A percentile compares a stretch with the other conserved stretches of the same genome.
These are phyloP conservation scores for Calonectria pauciramosa DNA, from an alignment of 2,329 filamentous ascomycete species.

Conservation along the genomic window DNA sequence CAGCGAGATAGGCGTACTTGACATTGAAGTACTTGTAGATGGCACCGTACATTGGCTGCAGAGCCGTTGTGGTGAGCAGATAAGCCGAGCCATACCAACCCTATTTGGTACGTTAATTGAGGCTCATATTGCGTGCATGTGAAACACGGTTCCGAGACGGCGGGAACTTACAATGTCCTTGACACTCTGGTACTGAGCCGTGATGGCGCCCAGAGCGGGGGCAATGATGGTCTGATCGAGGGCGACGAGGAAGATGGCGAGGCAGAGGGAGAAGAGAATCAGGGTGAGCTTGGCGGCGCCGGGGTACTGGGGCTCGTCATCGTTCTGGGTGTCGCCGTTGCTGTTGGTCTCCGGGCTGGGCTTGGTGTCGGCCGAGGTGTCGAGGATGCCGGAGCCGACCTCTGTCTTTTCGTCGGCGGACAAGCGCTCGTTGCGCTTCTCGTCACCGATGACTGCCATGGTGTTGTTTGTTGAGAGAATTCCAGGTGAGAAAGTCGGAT, in stretches of 20 bases:
- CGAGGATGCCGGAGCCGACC: conserved; percentile 44
- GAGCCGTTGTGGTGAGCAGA: conserved; percentile 62
- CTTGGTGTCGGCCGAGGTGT: conserved; percentile 26
- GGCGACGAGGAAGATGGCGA: conserved; percentile 64
- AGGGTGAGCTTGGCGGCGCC: conserved; percentile 54
- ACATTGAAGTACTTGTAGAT: conserved; percentile 65
- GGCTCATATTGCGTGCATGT: neutral
- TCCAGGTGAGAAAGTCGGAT: too few relatives aligned
- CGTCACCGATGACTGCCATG: conserved; percentile 36
- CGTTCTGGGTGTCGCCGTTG: conserved; percentile 24
- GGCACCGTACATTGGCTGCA: conserved; percentile 64
- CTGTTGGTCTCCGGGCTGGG: conserved; percentile 21
- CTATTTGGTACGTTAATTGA: conserved; percentile 32
- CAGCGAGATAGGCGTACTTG: conserved; percentile 59
- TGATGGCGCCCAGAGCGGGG: conserved; percentile 67
- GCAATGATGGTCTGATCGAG: conserved; percentile 67
- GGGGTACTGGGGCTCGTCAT: conserved; percentile 52
- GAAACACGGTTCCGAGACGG: neutral
- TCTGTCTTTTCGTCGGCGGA: conserved; percentile 51
- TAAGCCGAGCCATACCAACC: conserved; percentile 67
- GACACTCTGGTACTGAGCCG: conserved; percentile 57
- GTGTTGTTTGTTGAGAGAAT: conserved; percentile 17
- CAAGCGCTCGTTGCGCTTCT: conserved; percentile 40
- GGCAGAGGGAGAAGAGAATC: conserved; percentile 59
- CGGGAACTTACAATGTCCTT: conserved; percentile 58